Percentiles rank a stretch among this genome's conserved stretches.
phyloP scores from a whole-genome alignment of 2,329 filamentous ascomycete species.

The Lachnellula arida region DNA sequence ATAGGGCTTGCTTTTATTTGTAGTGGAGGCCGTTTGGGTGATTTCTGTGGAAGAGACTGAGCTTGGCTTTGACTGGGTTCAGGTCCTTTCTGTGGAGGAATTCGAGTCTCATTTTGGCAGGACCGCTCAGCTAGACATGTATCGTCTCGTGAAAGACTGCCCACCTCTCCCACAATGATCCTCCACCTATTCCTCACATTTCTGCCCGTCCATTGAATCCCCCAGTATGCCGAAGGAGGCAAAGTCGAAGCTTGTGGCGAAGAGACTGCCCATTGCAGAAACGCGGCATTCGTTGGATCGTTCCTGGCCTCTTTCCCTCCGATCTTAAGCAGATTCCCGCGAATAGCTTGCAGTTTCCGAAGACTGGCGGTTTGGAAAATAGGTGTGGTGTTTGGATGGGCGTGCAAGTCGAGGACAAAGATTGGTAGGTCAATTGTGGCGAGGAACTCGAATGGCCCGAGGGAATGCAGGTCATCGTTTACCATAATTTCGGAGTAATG shows the following conservation, averaged over 20 bases:
- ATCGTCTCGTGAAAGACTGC: not conserved
- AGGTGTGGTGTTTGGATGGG: constrained; percentile 5
- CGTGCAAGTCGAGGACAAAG: constrained; percentile 21
- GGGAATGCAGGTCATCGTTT: constrained; percentile 1
- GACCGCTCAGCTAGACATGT: not conserved
- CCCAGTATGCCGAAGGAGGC: constrained; percentile 10
- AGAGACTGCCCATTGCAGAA: constrained; percentile 18
- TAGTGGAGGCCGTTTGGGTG: not conserved
- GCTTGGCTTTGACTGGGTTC: not conserved
- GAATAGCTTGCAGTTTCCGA: constrained; percentile 1
- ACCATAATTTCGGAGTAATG: not conserved
- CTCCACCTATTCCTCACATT: constrained; percentile 21
- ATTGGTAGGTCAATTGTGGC: constrained; percentile 21
- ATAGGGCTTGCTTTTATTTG: not conserved
- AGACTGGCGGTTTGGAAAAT: constrained; percentile 19
- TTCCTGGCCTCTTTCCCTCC: not conserved
- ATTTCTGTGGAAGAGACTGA: constrained; percentile 6
- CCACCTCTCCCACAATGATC: constrained; percentile 16
- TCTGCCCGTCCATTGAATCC: constrained; percentile 19
- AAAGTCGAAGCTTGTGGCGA: not conserved
- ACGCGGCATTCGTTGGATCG: constrained; percentile 3
- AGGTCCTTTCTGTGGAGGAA: not conserved
- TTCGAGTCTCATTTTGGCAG: too few relatives aligned
- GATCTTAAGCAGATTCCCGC: constrained; percentile 6
- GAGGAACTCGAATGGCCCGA: constrained; percentile 21